Percentiles rank a stretch among this genome's conserved stretches.
Conservation (phyloP, 2,329 filamentous ascomycete species). For the Cadophora sp. region DNA sequence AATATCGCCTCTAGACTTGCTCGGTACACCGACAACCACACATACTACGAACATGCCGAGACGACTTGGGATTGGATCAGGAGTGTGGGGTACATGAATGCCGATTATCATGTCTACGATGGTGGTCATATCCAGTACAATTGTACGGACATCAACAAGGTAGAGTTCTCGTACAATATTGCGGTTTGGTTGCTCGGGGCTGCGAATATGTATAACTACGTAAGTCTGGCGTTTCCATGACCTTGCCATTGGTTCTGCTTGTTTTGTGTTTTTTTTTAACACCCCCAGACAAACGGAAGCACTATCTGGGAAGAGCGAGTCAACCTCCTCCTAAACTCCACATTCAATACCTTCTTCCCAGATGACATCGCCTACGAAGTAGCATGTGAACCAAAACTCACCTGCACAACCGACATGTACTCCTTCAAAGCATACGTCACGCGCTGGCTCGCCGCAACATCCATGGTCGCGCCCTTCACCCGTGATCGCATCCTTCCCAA, state of each 20-base stretch:
- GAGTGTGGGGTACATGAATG: slow-evolving; percentile 63
- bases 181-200: slow-evolving; percentile 67
- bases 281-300: slow-evolving; percentile 45
- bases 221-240: slow-evolving; percentile 58
- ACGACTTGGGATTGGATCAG: slow-evolving; percentile 72
- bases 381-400: slow-evolving; percentile 60
- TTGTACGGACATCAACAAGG: slow-evolving; percentile 60
- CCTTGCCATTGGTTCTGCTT: slow-evolving; percentile 47
- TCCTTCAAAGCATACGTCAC: slow-evolving; percentile 71
- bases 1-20: slow-evolving; percentile 75
- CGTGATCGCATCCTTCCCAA: slow-evolving; percentile 59
- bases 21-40: slow-evolving; percentile 78
- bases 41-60: slow-evolving; percentile 78
- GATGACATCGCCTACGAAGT: slow-evolving; percentile 65
- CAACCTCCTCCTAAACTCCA: slow-evolving; percentile 45
- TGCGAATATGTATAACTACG: slow-evolving; percentile 56
- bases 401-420: slow-evolving; percentile 67
- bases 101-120: slow-evolving; percentile 62
- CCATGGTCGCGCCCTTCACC: slow-evolving; percentile 65
- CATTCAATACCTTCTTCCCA: slow-evolving; percentile 48
- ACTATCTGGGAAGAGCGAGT: slow-evolving; percentile 48
- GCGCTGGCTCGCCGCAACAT: slow-evolving; percentile 64
- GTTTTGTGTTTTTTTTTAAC: background rate
- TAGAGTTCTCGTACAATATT: slow-evolving; percentile 74
- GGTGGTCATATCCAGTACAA: slow-evolving; percentile 54